Evolutionary conservation across 139 green algal species (phyloP), one percentile per base, ranked within the genome.

Genomic region (Chlorella sp.): DNA sequence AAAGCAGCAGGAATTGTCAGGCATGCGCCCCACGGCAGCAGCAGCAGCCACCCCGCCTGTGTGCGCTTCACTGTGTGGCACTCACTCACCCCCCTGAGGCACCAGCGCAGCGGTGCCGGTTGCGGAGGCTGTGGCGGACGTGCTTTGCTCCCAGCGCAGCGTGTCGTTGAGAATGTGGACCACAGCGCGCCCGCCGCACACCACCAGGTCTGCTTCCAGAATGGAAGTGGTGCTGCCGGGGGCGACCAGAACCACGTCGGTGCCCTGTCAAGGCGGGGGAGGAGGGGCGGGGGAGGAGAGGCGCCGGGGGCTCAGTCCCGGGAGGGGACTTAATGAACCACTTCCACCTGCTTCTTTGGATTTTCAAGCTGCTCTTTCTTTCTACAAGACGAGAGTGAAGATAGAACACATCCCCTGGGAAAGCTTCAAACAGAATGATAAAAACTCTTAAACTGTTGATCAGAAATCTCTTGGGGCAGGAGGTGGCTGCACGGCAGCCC

Each of bases 131-230:
- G 78, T 37, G 40, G 78, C 78, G 24, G 28, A 24, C 3, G 78
- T 83, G 78, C 78, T 28, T 0, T n/a, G 40, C 40, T 18, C n/a
- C 40, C 48, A 83, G 40, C 78, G 39, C 40, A 83, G 40, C 78
- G 78, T 83, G 78, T 83, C 78, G 78, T 83, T 83, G 0, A 83
- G 32, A 40, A 83, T 64, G 78, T 83, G 78, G 2, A 83, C 78
- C 40, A 83, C 78, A 60, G 78, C 78, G 22, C 40, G 78, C 37
- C 78, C 78, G 78, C 78, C 78, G 40, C 78, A 83, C 40, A 83
- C 78, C 5, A 42, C 40, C 40, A 83, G 78, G 78, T 66, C 78
- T 14, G 37, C 78, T 60, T 83, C 40, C 26, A 83, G 26, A 26
- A 83, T 26, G 11, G 40, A 30, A 5, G 78, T 28, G 0, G 78